Evolutionary conservation across 2,329 filamentous ascomycete species (phyloP), one percentile per base, ranked within the genome.

Genomic region (Neopestalotiopsis sp.): DNA sequence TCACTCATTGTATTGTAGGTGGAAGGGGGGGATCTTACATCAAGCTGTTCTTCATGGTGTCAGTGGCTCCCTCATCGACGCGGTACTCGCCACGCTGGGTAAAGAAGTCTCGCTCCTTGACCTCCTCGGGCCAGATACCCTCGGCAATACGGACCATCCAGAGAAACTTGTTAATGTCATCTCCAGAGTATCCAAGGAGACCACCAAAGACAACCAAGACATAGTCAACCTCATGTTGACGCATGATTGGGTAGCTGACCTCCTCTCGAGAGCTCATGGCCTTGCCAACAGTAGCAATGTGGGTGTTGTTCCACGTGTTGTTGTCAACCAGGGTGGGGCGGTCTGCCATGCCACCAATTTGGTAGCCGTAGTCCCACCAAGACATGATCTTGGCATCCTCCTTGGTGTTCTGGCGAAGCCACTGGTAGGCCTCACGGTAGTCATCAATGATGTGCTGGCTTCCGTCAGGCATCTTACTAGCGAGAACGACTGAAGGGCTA

Each of bases 291-390:
- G 96, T 99, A 66, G 96, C 96, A 82, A 99, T 99, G 81, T 99
- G 96, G 7, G 96, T 99, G 85, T 99, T 99, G 87, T 99, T 99
- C 96, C 96, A 99, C 2, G 96, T 99, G 85, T 99, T 99, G 87
- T 99, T 99, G 86, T 99, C 96, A 42, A 99, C 96, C 42, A 99
- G 87, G 1, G 96, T 99, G 42, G 96, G 96, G 67, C 96, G 90
- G 81, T 99, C 96, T 64, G 96, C 96, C 96, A 99, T 99, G 74
- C 96, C 96, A 84, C 96, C 96, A 81, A 99, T 99, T 84, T 99
- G 96, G 85, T 99, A 99, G 73, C 96, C 96, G 78, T 99, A 99
- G 80, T 99, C 96, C 96, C 96, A 99, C 96, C 96, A 99, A 1
- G 95, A 96, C 95, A 98, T 98, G 79, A 99, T 92, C 88, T 98